These are phyloP conservation scores for Calonectria crousiana DNA, from an alignment of 2,329 filamentous ascomycete species.

Conservation along the genomic window DNA sequence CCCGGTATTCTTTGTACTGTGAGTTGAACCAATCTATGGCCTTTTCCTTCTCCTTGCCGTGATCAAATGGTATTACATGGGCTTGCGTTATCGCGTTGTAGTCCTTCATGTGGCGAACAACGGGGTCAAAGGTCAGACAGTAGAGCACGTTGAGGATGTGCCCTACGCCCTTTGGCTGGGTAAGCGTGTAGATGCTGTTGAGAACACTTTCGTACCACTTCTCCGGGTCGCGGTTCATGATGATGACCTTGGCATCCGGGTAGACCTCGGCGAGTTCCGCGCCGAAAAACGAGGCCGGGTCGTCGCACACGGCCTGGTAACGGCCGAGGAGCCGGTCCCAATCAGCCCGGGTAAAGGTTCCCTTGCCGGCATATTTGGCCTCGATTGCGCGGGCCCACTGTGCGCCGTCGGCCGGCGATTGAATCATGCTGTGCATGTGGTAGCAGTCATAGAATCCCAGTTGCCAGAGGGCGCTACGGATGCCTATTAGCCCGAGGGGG, in stretches of 20 bases:
- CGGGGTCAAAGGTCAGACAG: slow-evolving; percentile 44
- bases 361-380: slow-evolving; percentile 48
- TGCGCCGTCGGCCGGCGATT: slow-evolving; percentile 38
- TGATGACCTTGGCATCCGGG: slow-evolving; percentile 53
- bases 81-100: slow-evolving; percentile 45
- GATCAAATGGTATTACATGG: slow-evolving; percentile 46
- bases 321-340: slow-evolving; percentile 61
- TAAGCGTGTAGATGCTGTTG: slow-evolving; percentile 48
- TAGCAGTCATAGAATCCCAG: slow-evolving; percentile 53
- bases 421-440: slow-evolving; percentile 50
- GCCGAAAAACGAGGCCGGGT: slow-evolving; percentile 67
- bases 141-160: slow-evolving; percentile 46
- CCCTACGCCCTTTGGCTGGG: slow-evolving; percentile 31
- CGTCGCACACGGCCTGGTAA: slow-evolving; percentile 64
- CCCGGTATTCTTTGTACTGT: slow-evolving; percentile 53
- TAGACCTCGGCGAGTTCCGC: slow-evolving; percentile 50
- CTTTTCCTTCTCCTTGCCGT: slow-evolving; percentile 51
- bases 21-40: slow-evolving; percentile 52
- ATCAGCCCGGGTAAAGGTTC: slow-evolving; percentile 52
- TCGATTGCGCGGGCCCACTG: slow-evolving; percentile 50
- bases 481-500: slow-evolving; percentile 41
- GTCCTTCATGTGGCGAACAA: slow-evolving; percentile 38
- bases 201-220: slow-evolving; percentile 48
- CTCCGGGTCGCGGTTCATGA: slow-evolving; percentile 54
- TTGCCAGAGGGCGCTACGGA: slow-evolving; percentile 49